These are phyloP conservation scores for Blepharisma stoltei DNA, from an alignment of 73 alveolate genomes.

Conservation along the genomic window DNA sequence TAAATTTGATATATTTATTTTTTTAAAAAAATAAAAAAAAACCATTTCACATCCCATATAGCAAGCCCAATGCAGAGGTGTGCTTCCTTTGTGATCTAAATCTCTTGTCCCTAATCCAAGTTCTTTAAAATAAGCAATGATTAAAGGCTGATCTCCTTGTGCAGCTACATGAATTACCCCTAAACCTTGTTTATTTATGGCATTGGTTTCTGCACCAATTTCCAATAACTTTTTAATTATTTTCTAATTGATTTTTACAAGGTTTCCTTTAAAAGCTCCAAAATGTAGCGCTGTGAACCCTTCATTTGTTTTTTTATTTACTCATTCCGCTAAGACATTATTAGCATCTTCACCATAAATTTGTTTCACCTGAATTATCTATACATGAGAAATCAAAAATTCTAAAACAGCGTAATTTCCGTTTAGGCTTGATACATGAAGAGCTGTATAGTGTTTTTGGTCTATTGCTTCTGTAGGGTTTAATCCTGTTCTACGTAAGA, in stretches of 20 bases:
- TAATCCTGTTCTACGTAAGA: not conserved
- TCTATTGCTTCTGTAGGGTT: constrained; percentile 6
- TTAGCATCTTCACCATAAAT: constrained; percentile 31
- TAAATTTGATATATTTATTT: too few species aligned
- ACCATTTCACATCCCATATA: constrained; percentile 81
- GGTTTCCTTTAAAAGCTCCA: constrained; percentile 88
- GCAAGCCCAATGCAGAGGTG: constrained; percentile 98
- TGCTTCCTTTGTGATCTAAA: constrained; percentile 65
- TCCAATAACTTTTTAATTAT: constrained; percentile 46
- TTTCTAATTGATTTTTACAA: constrained; percentile 27
- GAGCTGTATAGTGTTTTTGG: not conserved
- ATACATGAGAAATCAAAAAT: constrained; percentile 1
- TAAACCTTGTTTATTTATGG: constrained; percentile 49
- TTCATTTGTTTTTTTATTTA: constrained; percentile 73
- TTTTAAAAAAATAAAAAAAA: too few species aligned
- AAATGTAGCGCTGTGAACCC: constrained; percentile 93
- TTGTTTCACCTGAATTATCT: constrained; percentile 27
- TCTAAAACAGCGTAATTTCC: not conserved
- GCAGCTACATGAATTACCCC: constrained; percentile 88
- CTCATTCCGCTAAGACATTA: constrained; percentile 54
- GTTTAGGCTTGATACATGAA: constrained; percentile 16
- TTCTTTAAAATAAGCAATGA: constrained; percentile 59
- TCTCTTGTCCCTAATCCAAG: constrained; percentile 55
- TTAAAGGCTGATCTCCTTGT: constrained; percentile 85
- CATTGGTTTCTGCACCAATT: constrained; percentile 55